Base-by-base conservation (phyloP, 345 rosid genomes). In the Cardamine resedifolia region DNA sequence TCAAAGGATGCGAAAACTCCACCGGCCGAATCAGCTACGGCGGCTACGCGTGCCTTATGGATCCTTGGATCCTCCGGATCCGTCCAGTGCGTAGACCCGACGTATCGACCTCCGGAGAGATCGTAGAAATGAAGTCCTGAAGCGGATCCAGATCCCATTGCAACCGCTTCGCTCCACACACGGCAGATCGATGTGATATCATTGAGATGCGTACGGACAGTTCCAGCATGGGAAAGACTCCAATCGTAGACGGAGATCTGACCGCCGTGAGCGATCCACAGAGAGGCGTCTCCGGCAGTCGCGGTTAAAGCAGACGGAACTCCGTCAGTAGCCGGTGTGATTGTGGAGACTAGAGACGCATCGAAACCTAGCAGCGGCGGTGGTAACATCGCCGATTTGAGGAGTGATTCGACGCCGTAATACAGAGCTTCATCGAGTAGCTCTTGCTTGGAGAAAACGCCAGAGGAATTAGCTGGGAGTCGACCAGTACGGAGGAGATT, bases 231-330 rank as follows among this genome's bases (percentile, higher is more conserved):
- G 6, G 79, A 55, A 34, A 94, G 86, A 45, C 80, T 85, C 81
- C 91, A 83, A 71, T 94, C 97, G 72, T 89, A 94, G 45, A 83
- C 71, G 16, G 98, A 94, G 47, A 94, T 78, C 77, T 87, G 96
- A 23, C 98, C 98, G 0, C 97, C 97, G 67, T 94, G 98, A 31
- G 95, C 96, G 28, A 91, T 83, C 91, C 92, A 91, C 26, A 94
- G 27, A 12, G 96, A 91, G 36, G 88, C 91, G 23, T 89, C 96
- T 19, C 79, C 89, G 1, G 73, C 79, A 2, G 75, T 87, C 4
- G 91, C 87, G 5, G 90, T 81, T 75, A 89, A 86, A 39, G 89
- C 72, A 27, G 98, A 85, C 3, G 95, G 83, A 3, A 85, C 38
- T 30, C 87, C 90, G 26, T 91, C 97, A 1, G 91, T 67, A 1